phyloP scores from a whole-genome alignment of 345 rosid genomes.

The Gossypium herbaceum region DNA sequence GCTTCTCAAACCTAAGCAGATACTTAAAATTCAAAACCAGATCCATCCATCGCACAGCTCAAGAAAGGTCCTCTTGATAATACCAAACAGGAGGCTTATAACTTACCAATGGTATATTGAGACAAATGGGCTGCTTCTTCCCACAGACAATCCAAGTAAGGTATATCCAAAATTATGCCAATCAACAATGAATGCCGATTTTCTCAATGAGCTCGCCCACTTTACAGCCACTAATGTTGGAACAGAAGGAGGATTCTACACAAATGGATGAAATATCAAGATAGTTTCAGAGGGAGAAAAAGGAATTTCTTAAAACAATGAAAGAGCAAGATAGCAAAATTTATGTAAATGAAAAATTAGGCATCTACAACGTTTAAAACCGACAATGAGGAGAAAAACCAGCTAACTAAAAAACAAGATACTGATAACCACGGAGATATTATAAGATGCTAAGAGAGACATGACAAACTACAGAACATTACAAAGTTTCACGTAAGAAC shows the following conservation, averaged over 20 bases:
- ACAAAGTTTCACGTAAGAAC: no score
- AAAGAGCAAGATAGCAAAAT: no score
- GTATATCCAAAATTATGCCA: constrained; percentile 99
- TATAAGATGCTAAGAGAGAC: no score
- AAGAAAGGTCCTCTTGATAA: neutral
- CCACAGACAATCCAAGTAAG: constrained; percentile 76
- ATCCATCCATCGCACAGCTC: neutral
- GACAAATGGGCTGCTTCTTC: constrained; percentile 73
- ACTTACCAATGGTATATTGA: constrained; percentile 76
- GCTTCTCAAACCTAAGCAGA: constrained; percentile 65
- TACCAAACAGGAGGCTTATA: constrained; percentile 4
- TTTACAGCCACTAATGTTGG: constrained; percentile 81
- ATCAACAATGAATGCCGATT: constrained; percentile 67
- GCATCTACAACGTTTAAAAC: no score
- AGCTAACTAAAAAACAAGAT: no score
- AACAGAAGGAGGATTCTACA: constrained; percentile 94
- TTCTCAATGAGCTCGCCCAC: constrained; percentile 86
- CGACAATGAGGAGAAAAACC: no score
- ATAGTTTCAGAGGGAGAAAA: neutral
- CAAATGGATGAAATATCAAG: constrained; percentile 13
- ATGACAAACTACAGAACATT: no score
- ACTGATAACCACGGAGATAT: no score
- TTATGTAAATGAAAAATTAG: no score
- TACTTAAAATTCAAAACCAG: constrained; percentile 15
- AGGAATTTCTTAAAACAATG: no score